Evolutionary conservation across 192 early-diverging fungal genomes (phyloP).

Genomic region (Backusella sp.): DNA sequence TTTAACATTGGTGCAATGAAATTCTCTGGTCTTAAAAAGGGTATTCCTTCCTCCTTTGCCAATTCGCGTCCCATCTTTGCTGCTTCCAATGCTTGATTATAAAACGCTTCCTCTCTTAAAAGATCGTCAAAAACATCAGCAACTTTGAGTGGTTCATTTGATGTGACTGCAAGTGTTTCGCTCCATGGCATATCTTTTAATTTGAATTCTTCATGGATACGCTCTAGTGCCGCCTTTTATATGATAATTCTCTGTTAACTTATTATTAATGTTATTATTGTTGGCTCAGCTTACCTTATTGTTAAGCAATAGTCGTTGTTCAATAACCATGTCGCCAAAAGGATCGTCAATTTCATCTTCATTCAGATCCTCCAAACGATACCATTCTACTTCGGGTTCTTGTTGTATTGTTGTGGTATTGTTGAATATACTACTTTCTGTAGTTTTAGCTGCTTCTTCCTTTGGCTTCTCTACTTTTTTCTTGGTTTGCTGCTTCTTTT

Average conservation of each 20-base stretch:
- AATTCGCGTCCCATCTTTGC: conserved; percentile 61
- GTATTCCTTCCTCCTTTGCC: conserved; percentile 59
- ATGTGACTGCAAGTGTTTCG: conserved; percentile 63
- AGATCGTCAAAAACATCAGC: conserved; percentile 82
- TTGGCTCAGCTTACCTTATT: not conserved
- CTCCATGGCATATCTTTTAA: conserved; percentile 62
- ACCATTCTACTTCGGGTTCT: conserved; percentile 1
- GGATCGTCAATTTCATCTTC: conserved; percentile 40
- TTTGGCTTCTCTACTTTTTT: not conserved
- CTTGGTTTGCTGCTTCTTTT: not conserved
- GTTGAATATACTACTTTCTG: not conserved
- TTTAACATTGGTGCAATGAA: conserved; percentile 99
- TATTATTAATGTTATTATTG: no score
- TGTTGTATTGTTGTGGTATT: not conserved
- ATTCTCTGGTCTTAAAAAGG: conserved; percentile 81
- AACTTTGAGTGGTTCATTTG: conserved; percentile 43
- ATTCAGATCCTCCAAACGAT: conserved; percentile 31
- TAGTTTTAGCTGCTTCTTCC: not conserved
- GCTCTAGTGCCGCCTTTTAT: conserved; percentile 51
- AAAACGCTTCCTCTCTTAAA: conserved; percentile 89
- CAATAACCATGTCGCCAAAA: conserved; percentile 36
- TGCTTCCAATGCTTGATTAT: conserved; percentile 84
- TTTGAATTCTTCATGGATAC: conserved; percentile 58
- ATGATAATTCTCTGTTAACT: not conserved
- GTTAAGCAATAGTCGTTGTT: conserved; percentile 22